Conservation (phyloP, 2,329 filamentous ascomycete species). For the Diplodia scrobiculata region DNA sequence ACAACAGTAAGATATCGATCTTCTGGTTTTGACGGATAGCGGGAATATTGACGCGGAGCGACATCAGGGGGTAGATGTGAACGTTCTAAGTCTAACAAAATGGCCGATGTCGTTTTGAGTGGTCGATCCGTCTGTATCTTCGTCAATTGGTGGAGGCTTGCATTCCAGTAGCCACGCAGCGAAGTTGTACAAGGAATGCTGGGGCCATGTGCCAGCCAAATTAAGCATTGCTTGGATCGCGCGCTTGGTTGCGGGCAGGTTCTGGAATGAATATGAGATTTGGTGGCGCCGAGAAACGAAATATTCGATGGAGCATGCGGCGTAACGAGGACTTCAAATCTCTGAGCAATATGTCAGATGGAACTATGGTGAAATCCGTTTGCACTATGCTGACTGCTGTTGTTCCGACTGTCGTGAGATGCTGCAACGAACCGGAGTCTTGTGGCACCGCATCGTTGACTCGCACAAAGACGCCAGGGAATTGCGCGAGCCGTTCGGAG, state of each 20-base stretch:
- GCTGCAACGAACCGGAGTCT: background rate
- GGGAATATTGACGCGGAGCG: background rate
- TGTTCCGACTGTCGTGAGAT: background rate
- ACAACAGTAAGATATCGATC: background rate
- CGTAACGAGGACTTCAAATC: background rate
- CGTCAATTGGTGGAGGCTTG: background rate
- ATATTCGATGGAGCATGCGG: background rate
- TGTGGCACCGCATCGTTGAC: constrained; percentile 4
- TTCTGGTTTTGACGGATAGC: background rate
- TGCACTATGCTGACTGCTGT: background rate
- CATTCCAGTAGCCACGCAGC: background rate
- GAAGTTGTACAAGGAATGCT: background rate
- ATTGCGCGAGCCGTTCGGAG: background rate
- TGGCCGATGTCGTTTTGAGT: background rate
- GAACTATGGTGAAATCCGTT: background rate
- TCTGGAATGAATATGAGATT: background rate
- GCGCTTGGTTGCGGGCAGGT: background rate
- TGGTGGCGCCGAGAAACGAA: background rate
- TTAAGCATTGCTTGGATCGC: background rate
- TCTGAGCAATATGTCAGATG: background rate
- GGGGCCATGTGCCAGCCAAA: background rate
- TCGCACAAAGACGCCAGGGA: background rate
- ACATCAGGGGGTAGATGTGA: background rate
- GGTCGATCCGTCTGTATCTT: background rate
- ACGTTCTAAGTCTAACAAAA: background rate